Base-by-base conservation (phyloP, 2,329 filamentous ascomycete species). In the Phyllosticta citrichinensis region DNA sequence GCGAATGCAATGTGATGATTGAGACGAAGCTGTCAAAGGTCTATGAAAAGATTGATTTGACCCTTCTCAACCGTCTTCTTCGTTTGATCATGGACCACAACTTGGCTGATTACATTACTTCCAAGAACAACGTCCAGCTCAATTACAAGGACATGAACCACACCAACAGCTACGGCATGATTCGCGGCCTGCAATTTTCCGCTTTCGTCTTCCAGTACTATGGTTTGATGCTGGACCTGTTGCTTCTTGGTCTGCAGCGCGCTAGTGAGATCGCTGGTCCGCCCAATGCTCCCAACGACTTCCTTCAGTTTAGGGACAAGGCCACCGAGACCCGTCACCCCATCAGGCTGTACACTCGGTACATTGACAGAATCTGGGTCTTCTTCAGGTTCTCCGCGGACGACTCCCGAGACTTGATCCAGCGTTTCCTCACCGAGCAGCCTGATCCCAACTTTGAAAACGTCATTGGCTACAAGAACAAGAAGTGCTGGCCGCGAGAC, bases 121-220 rank as follows among this genome's bases (percentile, higher is more conserved):
- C 93, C 47, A 99, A 99, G 83, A 99, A 99, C 80, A 99, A 99
- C 71, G 94, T 99, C 12, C 93, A 97, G 73, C 83, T 99, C 64
- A 97, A 95, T 64, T 99, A 99, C 81, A 99, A 99, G 79, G 94
- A 99, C 69, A 99, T 99, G 94, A 97, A 97, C 71, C 94, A 99
- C 70, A 94, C 95, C 71, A 99, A 99, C 77, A 95, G 91, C 71
- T 99, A 97, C 71, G 94, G 94, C 67, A 89, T 99, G 88, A 97
- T 99, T 69, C 91, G 94, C 69, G 94, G 95, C 67, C 82, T 99
- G 17, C 95, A 99, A 67, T 99, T 99, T 77, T 97, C 94, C 1
- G 94, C 91, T 0, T 99, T 99, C 65, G 94, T 99, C 22, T 99
- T 99, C 82, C 94, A 99, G 72, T 99, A 92, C 80, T 99, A 99